A percentile compares a stretch with the other conserved stretches of the same genome.
Conservation (phyloP, 1,284 basidiomycete species). For the Uromyces viciae-fabae region DNA sequence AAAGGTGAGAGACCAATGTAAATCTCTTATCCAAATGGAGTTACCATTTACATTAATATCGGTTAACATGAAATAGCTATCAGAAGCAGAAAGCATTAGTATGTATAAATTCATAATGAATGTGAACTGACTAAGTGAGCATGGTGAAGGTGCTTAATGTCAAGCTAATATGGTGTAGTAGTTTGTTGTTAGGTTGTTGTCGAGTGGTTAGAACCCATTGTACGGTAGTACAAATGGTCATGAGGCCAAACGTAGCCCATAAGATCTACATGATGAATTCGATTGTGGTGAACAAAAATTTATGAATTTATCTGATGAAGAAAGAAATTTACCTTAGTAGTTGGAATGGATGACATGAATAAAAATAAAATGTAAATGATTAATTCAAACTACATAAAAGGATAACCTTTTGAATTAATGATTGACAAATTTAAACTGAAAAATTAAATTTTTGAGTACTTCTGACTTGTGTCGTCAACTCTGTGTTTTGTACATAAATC, state of each 20-base stretch:
- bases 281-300: neutral
- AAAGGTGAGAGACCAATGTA: slow-evolving; percentile 13
- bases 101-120: too few relatives aligned
- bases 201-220: slow-evolving; percentile 24
- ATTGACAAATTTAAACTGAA: too few relatives aligned
- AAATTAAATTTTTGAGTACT: too few relatives aligned
- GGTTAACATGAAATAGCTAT: slow-evolving; percentile 19
- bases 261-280: neutral
- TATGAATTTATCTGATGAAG: neutral
- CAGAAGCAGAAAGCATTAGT: too few relatives aligned
- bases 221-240: neutral
- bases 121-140: neutral
- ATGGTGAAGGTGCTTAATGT: slow-evolving; percentile 19
- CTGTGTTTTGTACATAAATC: too few relatives aligned
- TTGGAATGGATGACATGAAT: slow-evolving; percentile 20
- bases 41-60: slow-evolving; percentile 15
- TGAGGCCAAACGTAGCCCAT: slow-evolving; percentile 24
- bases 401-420: too few relatives aligned
- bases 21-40: slow-evolving; percentile 33
- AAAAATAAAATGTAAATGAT: too few relatives aligned
- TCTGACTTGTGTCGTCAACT: too few relatives aligned
- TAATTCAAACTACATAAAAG: too few relatives aligned
- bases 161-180: slow-evolving; percentile 21
- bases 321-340: neutral
- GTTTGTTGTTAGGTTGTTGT: slow-evolving; percentile 19